Evolutionary conservation across 768 basidiomycete genomes (phyloP), one percentile per base, ranked within the genome.

Genomic region (Amanita jacksonii): DNA sequence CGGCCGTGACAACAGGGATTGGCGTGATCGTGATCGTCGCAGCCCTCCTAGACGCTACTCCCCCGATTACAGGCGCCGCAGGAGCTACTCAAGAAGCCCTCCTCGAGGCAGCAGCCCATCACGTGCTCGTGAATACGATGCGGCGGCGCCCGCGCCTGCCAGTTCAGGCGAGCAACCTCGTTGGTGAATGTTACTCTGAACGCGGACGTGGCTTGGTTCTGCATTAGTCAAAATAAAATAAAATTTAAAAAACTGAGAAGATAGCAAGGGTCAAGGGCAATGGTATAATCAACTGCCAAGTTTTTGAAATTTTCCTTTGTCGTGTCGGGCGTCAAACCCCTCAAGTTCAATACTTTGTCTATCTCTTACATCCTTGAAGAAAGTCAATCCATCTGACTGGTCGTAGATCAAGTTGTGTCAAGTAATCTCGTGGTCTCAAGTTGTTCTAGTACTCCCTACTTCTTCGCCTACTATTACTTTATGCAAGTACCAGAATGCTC

Each of bases 1-100:
- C 50, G 82, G 81, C 46, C 72, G 84, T 38, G 82, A 85, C 60
- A 73, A 57, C 57, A 67, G 77, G 50, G 82, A 87, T 54, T 85
- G 84, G 79, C 77, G 84, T 52, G 85, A 89, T 52, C 77, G 84
- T 52, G 85, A 89, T 52, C 77, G 85, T 53, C 79, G 87, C 50
- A 83, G 81, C 67, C 79, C 83, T 39, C 67, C 80, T 43, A 68
- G 76, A 42, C 68, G 83, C 46, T 81, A 85, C 68, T 86, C 83
- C 51, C 85, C 85, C 49, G 84, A 85, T 52, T 77, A 84, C 51
- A 72, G 81, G 54, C 74, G 72, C 58, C 81, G 86, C 43, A 72
- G 75, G 60, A 86, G 83, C 63, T 82, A 85, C 52, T 85, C 82
- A 43, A 73, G 82, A 57, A 86, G 82, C 64, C 87, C 86, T 18